Base-by-base conservation (phyloP, 176 grass and related monocot genomes). In the Aechmea fasciata region DNA sequence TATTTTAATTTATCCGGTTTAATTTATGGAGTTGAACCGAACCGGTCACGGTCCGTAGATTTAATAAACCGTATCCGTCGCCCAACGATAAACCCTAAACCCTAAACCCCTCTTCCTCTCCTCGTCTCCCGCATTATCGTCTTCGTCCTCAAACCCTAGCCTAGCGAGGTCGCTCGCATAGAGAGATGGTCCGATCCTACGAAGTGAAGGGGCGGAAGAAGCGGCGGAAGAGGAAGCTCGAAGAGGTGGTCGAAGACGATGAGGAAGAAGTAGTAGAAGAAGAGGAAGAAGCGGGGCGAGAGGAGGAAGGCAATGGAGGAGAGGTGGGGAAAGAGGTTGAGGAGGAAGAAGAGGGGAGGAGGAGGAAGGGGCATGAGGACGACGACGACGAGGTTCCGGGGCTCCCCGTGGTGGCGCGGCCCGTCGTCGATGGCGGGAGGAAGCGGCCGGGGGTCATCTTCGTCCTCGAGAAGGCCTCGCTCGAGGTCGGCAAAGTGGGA, bases 401-500 rank as follows among this genome's bases (percentile, higher is more conserved):
- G 19, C 66, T 92, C 51, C 89, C 84, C 1, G 52, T 92, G 3
- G 50, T 87, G 23, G 77, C 84, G 3, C 79, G 79, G 1, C 49
- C 77, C 10, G 52, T 90, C n/a, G 86, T 90, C n/a, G 86, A 85
- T 51, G 75, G 67, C 13, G 26, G 59, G 61, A 85, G 71, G 61
- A 92, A 83, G 78, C 49, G 50, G 75, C 78, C 41, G 15, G 89
- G 94, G 18, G 86, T 73, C 8, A 90, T 92, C 52, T 97, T 92
- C 70, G 84, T 97, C 33, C 94, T 97, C 9, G 89, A 92, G 75
- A 90, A 74, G 84, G 94, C 89, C 3, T 92, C 85, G 61, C 75
- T 97, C 62, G 94, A 97, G 65, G 89, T 97, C 68, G 94, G 89
- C 67, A 92, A 97, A 90, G 94, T 97, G 8, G 94, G 94, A 26